These are phyloP conservation scores for Gastrodia elata DNA, from an alignment of 106 monocot genomes.

Conservation along the genomic window DNA sequence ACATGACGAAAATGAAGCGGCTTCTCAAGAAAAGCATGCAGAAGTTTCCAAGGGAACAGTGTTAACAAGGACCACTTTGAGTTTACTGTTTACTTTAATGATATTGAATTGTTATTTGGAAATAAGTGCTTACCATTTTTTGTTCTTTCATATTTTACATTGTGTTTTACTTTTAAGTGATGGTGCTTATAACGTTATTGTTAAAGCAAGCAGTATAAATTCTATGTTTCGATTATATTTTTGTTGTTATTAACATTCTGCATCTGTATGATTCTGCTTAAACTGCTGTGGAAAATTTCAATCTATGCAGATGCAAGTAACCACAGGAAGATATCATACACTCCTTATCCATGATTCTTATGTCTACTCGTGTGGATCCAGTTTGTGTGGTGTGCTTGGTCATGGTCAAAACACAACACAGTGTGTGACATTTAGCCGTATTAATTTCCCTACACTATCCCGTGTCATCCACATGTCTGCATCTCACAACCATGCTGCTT, in stretches of 20 bases:
- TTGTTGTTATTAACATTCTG: background rate
- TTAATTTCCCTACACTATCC: conserved; percentile 60
- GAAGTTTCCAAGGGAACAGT: background rate
- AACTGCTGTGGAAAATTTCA: background rate
- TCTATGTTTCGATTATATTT: background rate
- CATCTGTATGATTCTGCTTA: background rate
- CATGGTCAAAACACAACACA: conserved; percentile 91
- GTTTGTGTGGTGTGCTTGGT: conserved; percentile 96
- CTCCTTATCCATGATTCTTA: conserved; percentile 67
- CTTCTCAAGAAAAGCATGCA: too few relatives aligned
- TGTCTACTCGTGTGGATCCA: conserved; percentile 95
- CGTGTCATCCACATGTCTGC: conserved; percentile 76
- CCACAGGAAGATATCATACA: conserved; percentile 90
- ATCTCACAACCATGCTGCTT: conserved; percentile 89
- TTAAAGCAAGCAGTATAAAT: background rate
- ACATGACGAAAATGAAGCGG: too few relatives aligned
- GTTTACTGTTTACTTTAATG: background rate
- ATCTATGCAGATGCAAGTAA: conserved; percentile 73
- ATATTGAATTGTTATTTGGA: background rate
- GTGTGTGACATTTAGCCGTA: conserved; percentile 58
- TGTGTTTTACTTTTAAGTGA: background rate
- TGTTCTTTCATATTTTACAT: background rate
- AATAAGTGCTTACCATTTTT: background rate
- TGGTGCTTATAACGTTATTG: background rate
- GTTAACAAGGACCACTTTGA: background rate